phyloP scores from a whole-genome alignment of 345 rosid genomes.

The Sonneratia alba region DNA sequence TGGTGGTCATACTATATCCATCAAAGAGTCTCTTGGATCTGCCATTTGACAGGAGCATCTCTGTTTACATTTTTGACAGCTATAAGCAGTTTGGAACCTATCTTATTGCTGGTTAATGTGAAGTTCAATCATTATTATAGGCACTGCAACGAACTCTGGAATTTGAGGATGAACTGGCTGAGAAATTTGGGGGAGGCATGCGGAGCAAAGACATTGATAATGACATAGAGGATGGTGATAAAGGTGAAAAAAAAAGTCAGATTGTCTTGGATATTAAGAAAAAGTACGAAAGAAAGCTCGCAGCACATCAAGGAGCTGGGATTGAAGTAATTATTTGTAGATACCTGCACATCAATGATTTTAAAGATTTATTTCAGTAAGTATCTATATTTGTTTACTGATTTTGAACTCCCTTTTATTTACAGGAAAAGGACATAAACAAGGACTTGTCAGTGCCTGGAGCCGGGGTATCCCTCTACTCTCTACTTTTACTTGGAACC shows the following conservation, averaged over 20 bases:
- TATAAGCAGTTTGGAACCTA: neutral
- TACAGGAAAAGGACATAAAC: constrained; percentile 66
- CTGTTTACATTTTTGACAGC: neutral
- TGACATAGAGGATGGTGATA: constrained; percentile 83
- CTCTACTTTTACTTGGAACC: neutral
- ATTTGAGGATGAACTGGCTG: constrained; percentile 91
- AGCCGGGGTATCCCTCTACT: constrained; percentile 65
- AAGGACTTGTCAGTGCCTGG: constrained; percentile 80
- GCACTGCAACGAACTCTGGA: constrained; percentile 91
- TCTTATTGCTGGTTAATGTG: constrained; percentile 9
- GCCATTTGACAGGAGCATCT: neutral
- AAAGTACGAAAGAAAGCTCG: constrained; percentile 88
- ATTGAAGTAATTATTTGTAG: constrained; percentile 35
- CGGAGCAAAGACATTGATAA: constrained; percentile 48
- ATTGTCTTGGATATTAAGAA: constrained; percentile 76
- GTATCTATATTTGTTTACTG: neutral
- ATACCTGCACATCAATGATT: neutral
- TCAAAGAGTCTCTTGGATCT: neutral
- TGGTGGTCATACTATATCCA: too few relatives aligned
- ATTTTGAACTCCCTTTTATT: constrained; percentile 10
- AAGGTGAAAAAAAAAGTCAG: constrained; percentile 46
- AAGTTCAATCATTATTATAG: constrained; percentile 20
- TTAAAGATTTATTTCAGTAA: neutral
- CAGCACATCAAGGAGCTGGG: constrained; percentile 60
- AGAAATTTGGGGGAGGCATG: constrained; percentile 85